Evolutionary conservation across 2,329 filamentous ascomycete species (phyloP).

Genomic region (Colletotrichum neosansevieriae): DNA sequence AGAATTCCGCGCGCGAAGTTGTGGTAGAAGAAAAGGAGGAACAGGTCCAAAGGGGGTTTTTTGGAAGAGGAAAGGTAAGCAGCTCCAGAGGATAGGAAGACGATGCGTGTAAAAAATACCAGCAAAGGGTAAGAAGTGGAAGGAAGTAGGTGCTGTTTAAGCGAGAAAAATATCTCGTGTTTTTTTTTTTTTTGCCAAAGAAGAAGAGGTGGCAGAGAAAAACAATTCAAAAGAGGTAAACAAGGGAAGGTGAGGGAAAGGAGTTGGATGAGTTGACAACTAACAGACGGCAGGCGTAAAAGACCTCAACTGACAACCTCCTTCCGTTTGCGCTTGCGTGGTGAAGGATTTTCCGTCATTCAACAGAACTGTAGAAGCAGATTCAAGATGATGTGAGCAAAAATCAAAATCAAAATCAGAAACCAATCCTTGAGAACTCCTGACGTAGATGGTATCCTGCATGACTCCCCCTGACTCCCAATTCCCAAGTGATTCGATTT

Average conservation of each 20-base stretch:
- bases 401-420: too few species aligned
- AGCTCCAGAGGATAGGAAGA: background rate
- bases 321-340: background rate
- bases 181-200: background rate
- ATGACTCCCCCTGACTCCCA: constrained; percentile 2
- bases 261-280: background rate
- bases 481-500: constrained; percentile 5
- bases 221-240: background rate
- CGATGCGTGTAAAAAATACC: background rate
- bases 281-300: background rate
- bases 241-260: background rate
- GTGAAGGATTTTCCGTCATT: background rate
- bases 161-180: background rate
- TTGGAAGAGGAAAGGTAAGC: background rate
- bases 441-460: background rate
- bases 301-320: background rate
- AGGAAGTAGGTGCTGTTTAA: background rate
- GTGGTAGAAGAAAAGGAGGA: background rate
- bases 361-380: background rate
- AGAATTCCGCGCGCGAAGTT: background rate
- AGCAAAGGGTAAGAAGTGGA: background rate
- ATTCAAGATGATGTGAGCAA: background rate
- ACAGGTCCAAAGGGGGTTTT: background rate
- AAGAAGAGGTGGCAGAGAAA: background rate
- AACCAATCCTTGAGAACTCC: background rate